These are phyloP conservation scores for Cokeromyces recurvatus DNA, from an alignment of 371 early-diverging fungal species.

Conservation along the genomic window DNA sequence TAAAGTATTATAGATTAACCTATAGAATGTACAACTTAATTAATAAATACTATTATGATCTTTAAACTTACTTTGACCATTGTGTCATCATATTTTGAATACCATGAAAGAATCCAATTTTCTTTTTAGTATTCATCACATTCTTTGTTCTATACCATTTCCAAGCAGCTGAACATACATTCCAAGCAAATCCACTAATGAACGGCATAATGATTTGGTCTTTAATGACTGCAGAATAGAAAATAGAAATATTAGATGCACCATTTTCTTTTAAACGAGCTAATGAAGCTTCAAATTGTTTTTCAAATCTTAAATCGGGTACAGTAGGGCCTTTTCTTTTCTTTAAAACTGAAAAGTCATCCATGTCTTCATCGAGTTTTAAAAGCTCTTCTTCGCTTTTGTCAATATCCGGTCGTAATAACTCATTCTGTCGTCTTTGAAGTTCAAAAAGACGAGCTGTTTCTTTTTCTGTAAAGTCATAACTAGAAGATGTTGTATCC, in stretches of 20 bases:
- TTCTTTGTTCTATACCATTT: slow-evolving; percentile 36
- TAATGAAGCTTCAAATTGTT: slow-evolving; percentile 35
- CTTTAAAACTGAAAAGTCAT: slow-evolving; percentile 13
- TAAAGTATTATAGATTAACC: slow-evolving; percentile 3
- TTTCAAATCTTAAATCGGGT: slow-evolving; percentile 46
- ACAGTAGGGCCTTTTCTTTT: slow-evolving; percentile 25
- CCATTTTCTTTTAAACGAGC: slow-evolving; percentile 23
- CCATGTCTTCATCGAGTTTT: slow-evolving; percentile 6
- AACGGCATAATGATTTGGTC: slow-evolving; percentile 46
- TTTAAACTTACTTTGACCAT: slow-evolving; percentile 39
- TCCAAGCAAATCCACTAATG: slow-evolving; percentile 40
- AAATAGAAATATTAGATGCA: slow-evolving; percentile 21
- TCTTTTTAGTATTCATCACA: slow-evolving; percentile 12
- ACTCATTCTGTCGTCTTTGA: slow-evolving; percentile 26
- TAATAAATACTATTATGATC: too few species aligned
- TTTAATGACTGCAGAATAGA: slow-evolving; percentile 33
- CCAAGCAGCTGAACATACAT: slow-evolving; percentile 31
- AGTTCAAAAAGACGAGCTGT: slow-evolving; percentile 25
- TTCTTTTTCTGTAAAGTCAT: slow-evolving; percentile 17
- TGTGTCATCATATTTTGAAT: slow-evolving; percentile 24
- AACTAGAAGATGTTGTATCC: too few species aligned
- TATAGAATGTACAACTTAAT: too few species aligned
- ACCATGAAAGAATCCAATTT: slow-evolving; percentile 19
- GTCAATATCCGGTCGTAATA: slow-evolving; percentile 15
- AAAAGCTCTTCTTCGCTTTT: slow-evolving; percentile 11